These are phyloP conservation scores for Rhodotorula taiwanensis DNA, from an alignment of 768 basidiomycete genomes.

Conservation along the genomic window DNA sequence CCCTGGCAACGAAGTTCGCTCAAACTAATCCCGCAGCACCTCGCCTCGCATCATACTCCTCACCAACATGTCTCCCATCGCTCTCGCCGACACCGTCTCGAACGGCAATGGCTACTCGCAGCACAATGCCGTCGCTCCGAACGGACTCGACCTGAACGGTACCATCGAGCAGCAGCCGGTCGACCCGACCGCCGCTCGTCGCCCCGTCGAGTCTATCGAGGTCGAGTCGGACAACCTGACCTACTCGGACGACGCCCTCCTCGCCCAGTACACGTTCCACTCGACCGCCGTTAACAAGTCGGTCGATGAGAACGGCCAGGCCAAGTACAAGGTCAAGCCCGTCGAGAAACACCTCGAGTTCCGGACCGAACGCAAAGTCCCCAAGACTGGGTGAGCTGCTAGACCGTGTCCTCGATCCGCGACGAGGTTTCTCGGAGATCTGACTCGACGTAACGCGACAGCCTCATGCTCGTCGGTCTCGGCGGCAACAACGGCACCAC, in stretches of 20 bases:
- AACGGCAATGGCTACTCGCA: neutral
- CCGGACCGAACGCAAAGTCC: slow-evolving; percentile 75
- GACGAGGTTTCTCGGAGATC: too few species aligned
- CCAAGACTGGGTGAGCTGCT: slow-evolving; percentile 71
- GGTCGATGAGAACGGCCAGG: slow-evolving; percentile 44
- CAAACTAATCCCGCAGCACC: slow-evolving; percentile 8
- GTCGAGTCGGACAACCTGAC: slow-evolving; percentile 74
- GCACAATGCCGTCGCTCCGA: neutral
- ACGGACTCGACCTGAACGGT: neutral
- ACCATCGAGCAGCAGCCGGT: slow-evolving; percentile 42
- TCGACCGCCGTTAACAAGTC: slow-evolving; percentile 49
- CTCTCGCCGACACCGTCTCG: slow-evolving; percentile 9
- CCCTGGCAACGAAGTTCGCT: slow-evolving; percentile 10
- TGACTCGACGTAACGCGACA: slow-evolving; percentile 42
- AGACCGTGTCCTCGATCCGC: too few species aligned
- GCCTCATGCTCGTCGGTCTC: slow-evolving; percentile 92
- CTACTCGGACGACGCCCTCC: slow-evolving; percentile 77
- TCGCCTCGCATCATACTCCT: neutral
- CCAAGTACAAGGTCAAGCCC: slow-evolving; percentile 68
- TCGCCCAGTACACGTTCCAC: slow-evolving; percentile 72
- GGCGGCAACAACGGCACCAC: slow-evolving; percentile 98
- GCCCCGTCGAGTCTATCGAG: slow-evolving; percentile 60
- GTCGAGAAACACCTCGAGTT: slow-evolving; percentile 78
- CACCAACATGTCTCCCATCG: slow-evolving; percentile 29
- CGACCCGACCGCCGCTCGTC: slow-evolving; percentile 79